These are phyloP conservation scores for Populus hybrid DNA, from an alignment of 441 rosid genomes.

Conservation along the genomic window DNA sequence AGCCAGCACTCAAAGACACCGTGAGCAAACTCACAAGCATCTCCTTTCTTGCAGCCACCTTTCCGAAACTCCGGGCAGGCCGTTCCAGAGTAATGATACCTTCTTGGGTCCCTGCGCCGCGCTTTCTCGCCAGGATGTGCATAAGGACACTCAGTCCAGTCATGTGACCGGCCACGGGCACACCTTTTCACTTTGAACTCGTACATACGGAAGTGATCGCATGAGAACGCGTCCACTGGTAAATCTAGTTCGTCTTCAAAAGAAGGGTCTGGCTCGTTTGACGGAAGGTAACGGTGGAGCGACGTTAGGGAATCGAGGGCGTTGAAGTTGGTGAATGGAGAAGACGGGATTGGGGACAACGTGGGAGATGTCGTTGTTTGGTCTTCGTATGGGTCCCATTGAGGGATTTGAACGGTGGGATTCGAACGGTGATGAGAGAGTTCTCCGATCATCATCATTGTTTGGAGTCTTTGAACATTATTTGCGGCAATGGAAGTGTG, in stretches of 20 bases:
- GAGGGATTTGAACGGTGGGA: slow-evolving; percentile 60
- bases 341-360: slow-evolving; percentile 20
- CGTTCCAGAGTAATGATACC: slow-evolving; percentile 67
- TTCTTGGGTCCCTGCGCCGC: slow-evolving; percentile 75
- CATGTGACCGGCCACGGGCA: slow-evolving; percentile 80
- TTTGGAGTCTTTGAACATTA: background rate
- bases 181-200: slow-evolving; percentile 81
- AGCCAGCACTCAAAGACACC: slow-evolving; percentile 99
- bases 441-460: slow-evolving; percentile 66
- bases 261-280: slow-evolving; percentile 45
- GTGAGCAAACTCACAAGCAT: slow-evolving; percentile 72
- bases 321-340: slow-evolving; percentile 25
- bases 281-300: slow-evolving; percentile 54
- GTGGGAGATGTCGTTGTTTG: slow-evolving; percentile 19
- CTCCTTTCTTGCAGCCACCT: slow-evolving; percentile 69
- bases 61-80: slow-evolving; percentile 79
- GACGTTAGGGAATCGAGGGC: slow-evolving; percentile 53
- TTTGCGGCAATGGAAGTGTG: background rate
- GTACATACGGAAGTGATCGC: slow-evolving; percentile 86
- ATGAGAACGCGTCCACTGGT: slow-evolving; percentile 64
- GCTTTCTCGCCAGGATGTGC: slow-evolving; percentile 95
- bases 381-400: slow-evolving; percentile 43
- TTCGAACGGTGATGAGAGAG: slow-evolving; percentile 26
- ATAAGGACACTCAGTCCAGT: slow-evolving; percentile 96
- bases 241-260: slow-evolving; percentile 51